These are phyloP conservation scores for Leishmania braziliensis DNA, from an alignment of 208 protist genomes.

Conservation along the genomic window DNA sequence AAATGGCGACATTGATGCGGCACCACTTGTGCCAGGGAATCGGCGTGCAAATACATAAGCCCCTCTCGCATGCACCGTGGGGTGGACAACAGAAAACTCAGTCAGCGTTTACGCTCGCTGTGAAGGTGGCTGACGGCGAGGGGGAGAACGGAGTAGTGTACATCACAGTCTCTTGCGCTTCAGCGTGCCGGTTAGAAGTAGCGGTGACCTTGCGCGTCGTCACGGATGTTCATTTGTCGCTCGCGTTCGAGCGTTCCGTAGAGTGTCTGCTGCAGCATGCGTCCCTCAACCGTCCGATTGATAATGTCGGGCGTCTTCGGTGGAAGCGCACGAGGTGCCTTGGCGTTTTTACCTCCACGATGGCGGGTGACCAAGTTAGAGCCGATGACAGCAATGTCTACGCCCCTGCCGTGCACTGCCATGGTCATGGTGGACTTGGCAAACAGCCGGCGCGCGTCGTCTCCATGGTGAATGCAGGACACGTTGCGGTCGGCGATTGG, in stretches of 20 bases:
- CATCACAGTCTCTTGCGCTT: not conserved
- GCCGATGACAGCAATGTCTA: constrained; percentile 48
- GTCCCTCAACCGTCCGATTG: constrained; percentile 63
- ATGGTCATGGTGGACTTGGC: constrained; percentile 92
- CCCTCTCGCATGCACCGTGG: not conserved
- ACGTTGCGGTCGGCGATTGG: constrained; percentile 53
- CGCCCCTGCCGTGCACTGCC: constrained; percentile 81
- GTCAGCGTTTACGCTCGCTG: not conserved
- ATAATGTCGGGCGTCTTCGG: constrained; percentile 61
- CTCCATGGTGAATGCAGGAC: constrained; percentile 42
- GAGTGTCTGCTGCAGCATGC: constrained; percentile 59
- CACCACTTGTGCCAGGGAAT: not conserved
- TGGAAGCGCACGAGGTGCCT: constrained; percentile 42
- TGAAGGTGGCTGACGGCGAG: not conserved
- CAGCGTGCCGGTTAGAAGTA: constrained; percentile 39
- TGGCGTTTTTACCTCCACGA: constrained; percentile 49
- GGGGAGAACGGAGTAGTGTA: not conserved
- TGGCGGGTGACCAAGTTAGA: constrained; percentile 46
- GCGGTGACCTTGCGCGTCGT: constrained; percentile 39
- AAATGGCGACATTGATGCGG: not conserved
- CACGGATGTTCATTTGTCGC: constrained; percentile 63
- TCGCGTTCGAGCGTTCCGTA: constrained; percentile 46
- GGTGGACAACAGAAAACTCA: not conserved
- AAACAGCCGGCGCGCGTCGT: constrained; percentile 63
- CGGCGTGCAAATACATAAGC: not conserved